Evolutionary conservation across 768 basidiomycete species (phyloP), one percentile per base, ranked within the genome.

Genomic region (Xanthoconium stramineum): DNA sequence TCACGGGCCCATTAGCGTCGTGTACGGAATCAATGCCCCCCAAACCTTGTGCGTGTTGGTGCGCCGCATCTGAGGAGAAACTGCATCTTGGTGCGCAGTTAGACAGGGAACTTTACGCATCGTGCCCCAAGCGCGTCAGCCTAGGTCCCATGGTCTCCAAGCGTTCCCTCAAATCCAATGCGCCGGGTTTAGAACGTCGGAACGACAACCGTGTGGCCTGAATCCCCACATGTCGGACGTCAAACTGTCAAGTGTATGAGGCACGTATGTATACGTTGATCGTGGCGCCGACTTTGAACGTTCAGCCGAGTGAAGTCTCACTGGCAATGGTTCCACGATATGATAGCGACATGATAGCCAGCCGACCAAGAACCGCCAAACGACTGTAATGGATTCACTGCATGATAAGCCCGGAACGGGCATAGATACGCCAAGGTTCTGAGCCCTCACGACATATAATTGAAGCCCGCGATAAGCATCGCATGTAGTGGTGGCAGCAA

Each of bases 21-120:
- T 30, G 58, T 66, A 63, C 65, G 56, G 30, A 56, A 64, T 50
- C 45, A n/a, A 43, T 32, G n/a, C 50, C 61, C 52, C 30, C 40
- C 35, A 37, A 47, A 46, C 42, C 28, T 60, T 51, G 8, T 20
- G 37, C 32, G 52, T 43, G 15, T 17, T 46, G 32, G 30, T 38
- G 37, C 13, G 35, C 43, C 42, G 35, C 15, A 47, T 50, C 36
- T 11, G 50, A 52, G 30, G 29, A 38, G 42, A 36, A 36, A 42
- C 30, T 8, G 5, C 14, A 45, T 19, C 19, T 30, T 30, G 30
- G 12, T 39, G 65, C 54, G 62, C 59, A 17, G 53, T 56, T 58
- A 65, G 53, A 43, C 61, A 32, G 65, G 52, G 9, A 56, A 56
- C 44, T 20, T 55, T 33, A 17, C 11, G 15, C 51, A 36, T 49